These are phyloP conservation scores for Trichoderma orchidacearum DNA, from an alignment of 495 filamentous ascomycete genomes.

Conservation along the genomic window DNA sequence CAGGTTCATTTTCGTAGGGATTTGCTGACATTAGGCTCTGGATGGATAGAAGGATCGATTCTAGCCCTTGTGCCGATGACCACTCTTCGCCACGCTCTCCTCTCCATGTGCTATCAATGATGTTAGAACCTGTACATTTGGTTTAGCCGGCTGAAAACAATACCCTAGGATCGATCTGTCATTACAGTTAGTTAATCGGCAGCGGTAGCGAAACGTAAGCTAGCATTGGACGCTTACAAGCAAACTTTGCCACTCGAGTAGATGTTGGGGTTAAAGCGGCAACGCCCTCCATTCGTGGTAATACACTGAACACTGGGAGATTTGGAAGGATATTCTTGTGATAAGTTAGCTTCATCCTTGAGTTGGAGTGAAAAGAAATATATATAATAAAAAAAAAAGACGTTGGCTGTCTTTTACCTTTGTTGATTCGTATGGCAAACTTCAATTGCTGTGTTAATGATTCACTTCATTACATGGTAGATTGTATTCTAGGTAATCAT, in stretches of 20 bases:
- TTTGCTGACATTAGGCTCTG: slow-evolving; percentile 91
- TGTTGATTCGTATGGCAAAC: slow-evolving; percentile 55
- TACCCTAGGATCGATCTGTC: slow-evolving; percentile 84
- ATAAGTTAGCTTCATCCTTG: slow-evolving; percentile 3
- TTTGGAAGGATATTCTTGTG: slow-evolving; percentile 71
- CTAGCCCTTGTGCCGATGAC: slow-evolving; percentile 89
- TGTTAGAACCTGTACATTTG: slow-evolving; percentile 12
- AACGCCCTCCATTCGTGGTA: slow-evolving; percentile 78
- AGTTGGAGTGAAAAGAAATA: not conserved
- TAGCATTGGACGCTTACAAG: slow-evolving; percentile 36
- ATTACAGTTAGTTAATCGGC: slow-evolving; percentile 6
- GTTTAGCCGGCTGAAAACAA: slow-evolving; percentile 3
- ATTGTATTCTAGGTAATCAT: too few relatives aligned
- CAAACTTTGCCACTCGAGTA: slow-evolving; percentile 87
- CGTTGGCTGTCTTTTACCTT: slow-evolving; percentile 32
- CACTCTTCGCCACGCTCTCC: slow-evolving; percentile 84
- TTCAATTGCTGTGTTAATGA: slow-evolving; percentile 18
- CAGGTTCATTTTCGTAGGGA: slow-evolving; percentile 93
- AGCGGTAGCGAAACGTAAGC: not conserved
- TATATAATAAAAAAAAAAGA: not conserved
- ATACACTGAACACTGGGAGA: slow-evolving; percentile 60
- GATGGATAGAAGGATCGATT: slow-evolving; percentile 89
- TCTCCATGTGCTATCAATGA: slow-evolving; percentile 70
- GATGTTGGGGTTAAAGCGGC: slow-evolving; percentile 94
- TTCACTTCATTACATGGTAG: not conserved